Base-by-base conservation (phyloP, 2,329 filamentous ascomycete species). In the Tricladium varicosporioides region DNA sequence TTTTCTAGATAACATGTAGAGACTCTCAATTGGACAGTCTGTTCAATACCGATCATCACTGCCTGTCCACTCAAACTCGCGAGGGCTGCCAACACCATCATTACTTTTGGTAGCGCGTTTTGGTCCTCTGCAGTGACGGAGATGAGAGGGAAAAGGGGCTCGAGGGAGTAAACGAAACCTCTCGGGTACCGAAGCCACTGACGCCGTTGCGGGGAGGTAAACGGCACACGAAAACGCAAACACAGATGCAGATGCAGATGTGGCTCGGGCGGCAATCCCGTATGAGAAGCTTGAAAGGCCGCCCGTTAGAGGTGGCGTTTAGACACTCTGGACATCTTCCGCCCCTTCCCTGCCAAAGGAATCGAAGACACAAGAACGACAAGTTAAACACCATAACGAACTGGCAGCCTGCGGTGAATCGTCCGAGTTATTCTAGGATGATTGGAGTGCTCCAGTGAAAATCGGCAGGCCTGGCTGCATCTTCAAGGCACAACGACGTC, bases 201-300 rank as follows among this genome's bases (percentile, higher is more conserved):
- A 59, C 60, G 62, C 61, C 60, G 58, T 53, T 32, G 58, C 48
- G 60, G 51, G 58, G 55, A 59, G 57, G 54, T 52, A 60, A 58
- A 51, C 40, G 22, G 22, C 49, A 51, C 15, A 18, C 44, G 44
- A 27, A 7, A 27, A 27, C 22, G 44, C 51, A 40, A 18, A 53
- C 33, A 45, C 27, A 54, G 48, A 54, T 51, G 54, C 46, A 57
- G 56, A 52, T 57, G 54, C 42, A 51, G 44, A 49, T 52, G 53
- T 59, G 60, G 59, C 48, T 53, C 60, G 22, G 36, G 62, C 64
- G 64, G 63, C 60, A 65, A 58, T 65, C 57, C 62, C 63, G 63
- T 60, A 32, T 33, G 49, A 61, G 22, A 61, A 42, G 61, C 60
- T 63, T 62, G 54, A 58, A 54, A 50, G 22, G 22, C 22, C 22